phyloP scores from a whole-genome alignment of 2,329 filamentous ascomycete species.

The Talaromyces sp. region DNA sequence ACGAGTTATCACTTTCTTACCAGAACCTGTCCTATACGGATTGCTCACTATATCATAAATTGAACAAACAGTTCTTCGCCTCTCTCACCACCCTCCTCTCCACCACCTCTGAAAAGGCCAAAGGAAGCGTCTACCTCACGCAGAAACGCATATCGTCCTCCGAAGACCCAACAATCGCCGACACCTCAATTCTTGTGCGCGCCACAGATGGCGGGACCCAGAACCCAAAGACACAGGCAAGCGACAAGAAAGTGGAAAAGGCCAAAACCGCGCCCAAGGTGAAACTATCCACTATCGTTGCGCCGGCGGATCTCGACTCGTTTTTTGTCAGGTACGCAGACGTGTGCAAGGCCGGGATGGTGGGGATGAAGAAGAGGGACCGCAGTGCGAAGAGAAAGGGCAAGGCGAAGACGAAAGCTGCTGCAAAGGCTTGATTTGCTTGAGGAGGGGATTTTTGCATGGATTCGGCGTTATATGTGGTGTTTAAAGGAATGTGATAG shows the following conservation, averaged over 20 bases:
- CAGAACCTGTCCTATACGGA: background rate
- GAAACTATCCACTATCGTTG: constrained; percentile 79
- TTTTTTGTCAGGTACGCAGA: constrained; percentile 88
- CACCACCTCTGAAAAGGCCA: constrained; percentile 32
- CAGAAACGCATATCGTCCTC: constrained; percentile 45
- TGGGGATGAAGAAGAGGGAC: constrained; percentile 84
- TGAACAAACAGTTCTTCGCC: constrained; percentile 34
- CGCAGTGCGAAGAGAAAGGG: constrained; percentile 69
- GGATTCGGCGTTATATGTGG: background rate
- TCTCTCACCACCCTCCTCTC: constrained; percentile 34
- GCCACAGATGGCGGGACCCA: constrained; percentile 72
- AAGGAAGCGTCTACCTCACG: constrained; percentile 39
- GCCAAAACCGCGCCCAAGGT: constrained; percentile 51
- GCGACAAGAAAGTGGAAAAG: constrained; percentile 29
- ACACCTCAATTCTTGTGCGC: constrained; percentile 65
- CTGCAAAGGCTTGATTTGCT: constrained; percentile 23
- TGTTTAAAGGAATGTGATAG: background rate
- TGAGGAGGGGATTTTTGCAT: background rate
- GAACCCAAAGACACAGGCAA: constrained; percentile 32
- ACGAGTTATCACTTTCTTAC: constrained; percentile 12
- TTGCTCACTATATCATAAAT: constrained; percentile 10
- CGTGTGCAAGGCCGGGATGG: constrained; percentile 83
- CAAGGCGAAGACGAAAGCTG: constrained; percentile 57
- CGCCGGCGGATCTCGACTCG: constrained; percentile 64
- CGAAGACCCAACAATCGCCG: constrained; percentile 50